These are phyloP conservation scores for Talaromyces wortmannii DNA, from an alignment of 495 filamentous ascomycete species.

Conservation along the genomic window DNA sequence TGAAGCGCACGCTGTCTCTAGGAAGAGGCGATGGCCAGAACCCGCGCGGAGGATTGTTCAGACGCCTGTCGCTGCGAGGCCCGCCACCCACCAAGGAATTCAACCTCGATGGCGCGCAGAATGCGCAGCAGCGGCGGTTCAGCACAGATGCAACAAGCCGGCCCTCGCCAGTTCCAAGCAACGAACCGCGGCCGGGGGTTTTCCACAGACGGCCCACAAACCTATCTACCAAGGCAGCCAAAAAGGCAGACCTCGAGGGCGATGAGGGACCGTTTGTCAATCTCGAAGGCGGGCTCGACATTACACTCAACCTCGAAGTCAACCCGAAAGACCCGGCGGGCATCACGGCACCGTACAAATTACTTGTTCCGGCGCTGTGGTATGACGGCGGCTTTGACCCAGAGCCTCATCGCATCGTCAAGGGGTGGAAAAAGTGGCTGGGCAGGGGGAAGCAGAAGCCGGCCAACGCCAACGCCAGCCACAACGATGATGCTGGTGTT, in stretches of 20 bases:
- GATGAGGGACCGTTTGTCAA: slow-evolving; percentile 49
- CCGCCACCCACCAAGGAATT: slow-evolving; percentile 39
- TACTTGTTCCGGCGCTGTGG: slow-evolving; percentile 72
- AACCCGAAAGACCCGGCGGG: slow-evolving; percentile 77
- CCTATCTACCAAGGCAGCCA: slow-evolving; percentile 44
- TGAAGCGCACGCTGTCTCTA: slow-evolving; percentile 57
- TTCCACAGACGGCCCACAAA: slow-evolving; percentile 73
- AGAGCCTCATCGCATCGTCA: slow-evolving; percentile 24
- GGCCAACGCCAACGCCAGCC: background rate
- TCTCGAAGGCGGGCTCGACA: slow-evolving; percentile 71
- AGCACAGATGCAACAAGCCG: slow-evolving; percentile 26
- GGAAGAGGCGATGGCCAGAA: slow-evolving; percentile 44
- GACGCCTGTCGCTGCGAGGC: slow-evolving; percentile 40
- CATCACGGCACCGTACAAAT: slow-evolving; percentile 78
- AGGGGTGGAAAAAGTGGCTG: slow-evolving; percentile 40
- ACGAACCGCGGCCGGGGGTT: slow-evolving; percentile 30
- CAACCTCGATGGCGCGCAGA: slow-evolving; percentile 12
- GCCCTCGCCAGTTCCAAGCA: slow-evolving; percentile 16
- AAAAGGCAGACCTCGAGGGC: slow-evolving; percentile 28
- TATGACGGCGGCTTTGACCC: slow-evolving; percentile 42
- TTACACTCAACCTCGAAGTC: slow-evolving; percentile 82
- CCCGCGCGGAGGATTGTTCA: slow-evolving; percentile 39
- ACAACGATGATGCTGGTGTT: slow-evolving; percentile 12
- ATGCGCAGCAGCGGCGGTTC: slow-evolving; percentile 18
- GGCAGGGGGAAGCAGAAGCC: slow-evolving; percentile 13